These are phyloP conservation scores for Diplodia intermedia DNA, from an alignment of 2,329 filamentous ascomycete species.

Conservation along the genomic window DNA sequence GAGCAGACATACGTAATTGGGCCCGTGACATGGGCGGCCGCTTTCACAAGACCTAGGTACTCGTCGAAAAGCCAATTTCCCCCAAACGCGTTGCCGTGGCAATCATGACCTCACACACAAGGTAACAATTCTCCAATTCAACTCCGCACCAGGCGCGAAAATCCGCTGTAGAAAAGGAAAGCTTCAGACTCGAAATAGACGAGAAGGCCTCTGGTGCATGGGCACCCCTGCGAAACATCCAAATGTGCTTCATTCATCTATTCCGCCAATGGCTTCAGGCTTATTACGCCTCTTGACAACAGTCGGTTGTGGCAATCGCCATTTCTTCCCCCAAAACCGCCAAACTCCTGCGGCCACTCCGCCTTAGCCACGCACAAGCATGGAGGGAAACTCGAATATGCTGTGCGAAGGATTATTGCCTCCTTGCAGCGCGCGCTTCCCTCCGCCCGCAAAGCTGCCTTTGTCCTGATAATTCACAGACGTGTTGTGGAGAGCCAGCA, in stretches of 20 bases:
- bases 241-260: background rate
- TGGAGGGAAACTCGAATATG: background rate
- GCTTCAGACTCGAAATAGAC: background rate
- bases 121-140: conserved; percentile 18
- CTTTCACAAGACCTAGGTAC: no score
- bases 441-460: background rate
- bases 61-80: no score
- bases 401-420: background rate
- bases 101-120: background rate
- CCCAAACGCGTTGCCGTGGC: no score
- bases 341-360: background rate
- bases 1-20: background rate
- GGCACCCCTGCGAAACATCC: background rate
- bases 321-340: background rate
- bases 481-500: background rate
- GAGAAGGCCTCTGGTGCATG: conserved; percentile 5
- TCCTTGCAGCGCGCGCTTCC: background rate
- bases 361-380: background rate
- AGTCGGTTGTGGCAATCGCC: background rate
- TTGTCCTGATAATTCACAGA: no score
- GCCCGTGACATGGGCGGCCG: no score
- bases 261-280: background rate
- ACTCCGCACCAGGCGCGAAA: conserved; percentile 8
- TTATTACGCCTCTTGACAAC: background rate
- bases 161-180: conserved; percentile 3